phyloP scores from a whole-genome alignment of 805 yeast genomes.

The Saccharomyces eubayanus region DNA sequence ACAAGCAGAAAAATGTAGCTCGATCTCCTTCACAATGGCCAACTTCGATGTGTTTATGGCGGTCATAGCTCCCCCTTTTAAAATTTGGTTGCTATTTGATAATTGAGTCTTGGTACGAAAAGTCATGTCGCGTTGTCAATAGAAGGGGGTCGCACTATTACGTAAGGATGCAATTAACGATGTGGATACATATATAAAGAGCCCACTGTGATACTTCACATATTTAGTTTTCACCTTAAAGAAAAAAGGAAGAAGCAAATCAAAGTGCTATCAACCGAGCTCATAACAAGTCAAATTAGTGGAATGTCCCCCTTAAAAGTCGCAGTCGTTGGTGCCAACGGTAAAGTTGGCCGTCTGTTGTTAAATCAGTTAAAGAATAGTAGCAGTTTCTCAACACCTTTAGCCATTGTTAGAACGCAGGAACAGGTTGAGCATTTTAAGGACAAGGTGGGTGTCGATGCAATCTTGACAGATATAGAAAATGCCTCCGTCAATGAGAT shows the following conservation, averaged over 20 bases:
- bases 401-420: constrained; percentile 38
- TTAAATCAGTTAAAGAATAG: constrained; percentile 30
- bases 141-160: neutral
- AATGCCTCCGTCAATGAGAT: constrained; percentile 32
- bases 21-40: too few species aligned
- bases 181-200: neutral
- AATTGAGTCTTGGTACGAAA: neutral
- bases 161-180: neutral
- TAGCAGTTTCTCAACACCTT: constrained; percentile 32
- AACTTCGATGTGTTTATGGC: too few species aligned
- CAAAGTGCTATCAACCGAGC: neutral
- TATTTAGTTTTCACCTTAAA: neutral
- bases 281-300: neutral
- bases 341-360: constrained; percentile 46
- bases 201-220: neutral
- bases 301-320: constrained; percentile 23
- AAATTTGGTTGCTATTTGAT: neutral
- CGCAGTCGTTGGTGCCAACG: constrained; percentile 54
- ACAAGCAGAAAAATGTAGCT: neutral
- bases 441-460: constrained; percentile 31
- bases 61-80: neutral
- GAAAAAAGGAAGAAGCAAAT: neutral
- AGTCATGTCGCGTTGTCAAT: neutral
- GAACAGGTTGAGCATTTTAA: constrained; percentile 39
- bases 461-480: constrained; percentile 35